Percentiles rank a stretch among this genome's conserved stretches.
These are phyloP conservation scores for Datura wrightii DNA, from an alignment of 257 asterid species.

Conservation along the genomic window DNA sequence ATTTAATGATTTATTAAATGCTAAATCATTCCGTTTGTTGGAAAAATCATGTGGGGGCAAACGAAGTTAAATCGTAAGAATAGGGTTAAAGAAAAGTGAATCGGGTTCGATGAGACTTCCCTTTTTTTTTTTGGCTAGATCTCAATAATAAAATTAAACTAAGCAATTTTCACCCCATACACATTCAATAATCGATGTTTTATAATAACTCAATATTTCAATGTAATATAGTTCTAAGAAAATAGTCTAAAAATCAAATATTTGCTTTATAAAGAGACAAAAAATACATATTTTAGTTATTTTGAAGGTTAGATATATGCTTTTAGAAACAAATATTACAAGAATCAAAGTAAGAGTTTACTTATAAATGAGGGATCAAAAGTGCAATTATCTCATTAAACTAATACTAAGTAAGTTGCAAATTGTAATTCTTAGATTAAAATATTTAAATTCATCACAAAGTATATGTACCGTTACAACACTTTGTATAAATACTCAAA, in stretches of 20 bases:
- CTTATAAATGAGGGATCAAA: background rate
- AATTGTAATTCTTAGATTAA: background rate
- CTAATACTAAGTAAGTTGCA: background rate
- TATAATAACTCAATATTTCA: background rate
- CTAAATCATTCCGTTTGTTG: background rate
- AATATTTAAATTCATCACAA: background rate
- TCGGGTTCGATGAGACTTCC: too few relatives aligned
- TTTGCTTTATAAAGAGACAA: background rate
- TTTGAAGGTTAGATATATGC: background rate
- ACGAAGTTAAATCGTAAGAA: too few relatives aligned
- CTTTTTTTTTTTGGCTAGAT: too few relatives aligned
- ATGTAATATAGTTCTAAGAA: background rate
- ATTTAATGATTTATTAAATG: background rate
- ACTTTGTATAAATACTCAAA: constrained; percentile 4
- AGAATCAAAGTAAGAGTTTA: background rate
- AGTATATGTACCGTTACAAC: background rate
- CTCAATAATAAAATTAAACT: too few relatives aligned
- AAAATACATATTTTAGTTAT: background rate
- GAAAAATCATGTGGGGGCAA: too few relatives aligned
- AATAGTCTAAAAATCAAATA: background rate
- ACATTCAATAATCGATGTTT: background rate
- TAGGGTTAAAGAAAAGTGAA: too few relatives aligned
- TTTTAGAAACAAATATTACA: background rate
- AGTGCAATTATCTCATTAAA: background rate
- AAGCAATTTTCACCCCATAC: too few relatives aligned